phyloP scores from a whole-genome alignment of 768 basidiomycete species.

The Sporobolomyces pararoseus region DNA sequence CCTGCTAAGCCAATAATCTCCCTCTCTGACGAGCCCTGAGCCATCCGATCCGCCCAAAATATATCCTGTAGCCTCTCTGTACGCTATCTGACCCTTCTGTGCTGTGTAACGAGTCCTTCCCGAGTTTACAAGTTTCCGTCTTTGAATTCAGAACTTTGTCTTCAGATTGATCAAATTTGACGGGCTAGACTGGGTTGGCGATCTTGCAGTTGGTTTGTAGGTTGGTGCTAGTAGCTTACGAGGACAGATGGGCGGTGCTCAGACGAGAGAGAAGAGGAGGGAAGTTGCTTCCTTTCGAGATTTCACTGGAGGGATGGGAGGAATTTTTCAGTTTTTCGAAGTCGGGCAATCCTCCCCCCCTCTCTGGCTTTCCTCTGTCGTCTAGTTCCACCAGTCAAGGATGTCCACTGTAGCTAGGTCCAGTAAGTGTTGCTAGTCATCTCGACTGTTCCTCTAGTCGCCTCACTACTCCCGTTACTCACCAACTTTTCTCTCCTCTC shows the following conservation, averaged over 20 bases:
- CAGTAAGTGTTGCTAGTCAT: constrained; percentile 15
- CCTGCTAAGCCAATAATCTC: neutral
- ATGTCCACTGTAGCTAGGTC: constrained; percentile 24
- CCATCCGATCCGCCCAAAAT: neutral
- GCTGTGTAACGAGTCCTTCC: neutral
- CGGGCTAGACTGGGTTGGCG: neutral
- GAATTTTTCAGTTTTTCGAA: neutral
- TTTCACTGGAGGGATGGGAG: no score
- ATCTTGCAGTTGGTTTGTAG: neutral
- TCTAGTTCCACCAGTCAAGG: constrained; percentile 4
- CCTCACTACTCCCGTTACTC: neutral
- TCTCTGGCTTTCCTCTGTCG: neutral
- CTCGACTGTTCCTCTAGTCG: neutral
- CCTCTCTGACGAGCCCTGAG: neutral
- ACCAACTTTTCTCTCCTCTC: neutral
- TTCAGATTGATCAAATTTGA: neutral
- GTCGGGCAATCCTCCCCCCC: neutral
- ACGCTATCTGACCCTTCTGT: neutral
- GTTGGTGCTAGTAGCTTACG: constrained; percentile 12
- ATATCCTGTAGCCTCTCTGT: no score
- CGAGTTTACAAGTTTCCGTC: neutral
- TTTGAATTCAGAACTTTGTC: neutral
- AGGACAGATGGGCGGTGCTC: constrained; percentile 17
- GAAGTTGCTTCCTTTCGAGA: neutral
- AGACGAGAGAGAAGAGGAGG: neutral